phyloP scores from a whole-genome alignment of 208 protist genomes.

The Histomonas meleagridis region DNA sequence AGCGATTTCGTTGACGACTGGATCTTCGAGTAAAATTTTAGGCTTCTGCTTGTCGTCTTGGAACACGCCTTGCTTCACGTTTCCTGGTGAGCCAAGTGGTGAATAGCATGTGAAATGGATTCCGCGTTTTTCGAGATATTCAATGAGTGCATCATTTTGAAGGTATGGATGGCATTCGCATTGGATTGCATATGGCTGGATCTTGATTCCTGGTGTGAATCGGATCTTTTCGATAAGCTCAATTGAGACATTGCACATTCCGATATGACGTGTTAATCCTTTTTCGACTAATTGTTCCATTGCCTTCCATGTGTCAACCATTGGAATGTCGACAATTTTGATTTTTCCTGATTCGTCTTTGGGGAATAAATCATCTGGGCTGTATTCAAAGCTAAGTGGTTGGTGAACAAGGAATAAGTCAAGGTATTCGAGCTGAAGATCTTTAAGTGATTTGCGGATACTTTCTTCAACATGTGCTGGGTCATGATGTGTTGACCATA shows the following conservation, averaged over 20 bases:
- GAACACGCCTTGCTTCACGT: neutral
- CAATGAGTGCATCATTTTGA: slow-evolving; percentile 42
- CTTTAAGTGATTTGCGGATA: neutral
- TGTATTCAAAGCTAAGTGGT: neutral
- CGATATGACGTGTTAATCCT: neutral
- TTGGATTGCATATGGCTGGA: neutral
- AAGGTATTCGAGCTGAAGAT: neutral
- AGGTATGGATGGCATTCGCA: slow-evolving; percentile 41
- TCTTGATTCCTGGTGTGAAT: neutral
- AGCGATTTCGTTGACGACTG: neutral
- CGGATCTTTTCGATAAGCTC: neutral
- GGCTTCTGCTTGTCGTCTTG: neutral
- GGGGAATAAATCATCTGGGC: neutral
- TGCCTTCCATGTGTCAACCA: neutral
- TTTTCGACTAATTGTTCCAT: neutral
- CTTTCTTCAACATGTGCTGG: neutral
- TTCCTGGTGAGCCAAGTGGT: slow-evolving; percentile 30
- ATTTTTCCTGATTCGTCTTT: neutral
- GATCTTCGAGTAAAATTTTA: neutral
- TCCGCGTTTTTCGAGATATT: slow-evolving; percentile 25
- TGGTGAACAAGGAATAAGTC: neutral
- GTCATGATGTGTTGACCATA: neutral
- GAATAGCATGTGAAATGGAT: slow-evolving; percentile 43
- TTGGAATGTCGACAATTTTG: neutral
- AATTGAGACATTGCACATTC: slow-evolving; percentile 12